These are phyloP conservation scores for Ustilago nuda DNA, from an alignment of 1,284 basidiomycete species.

Conservation along the genomic window DNA sequence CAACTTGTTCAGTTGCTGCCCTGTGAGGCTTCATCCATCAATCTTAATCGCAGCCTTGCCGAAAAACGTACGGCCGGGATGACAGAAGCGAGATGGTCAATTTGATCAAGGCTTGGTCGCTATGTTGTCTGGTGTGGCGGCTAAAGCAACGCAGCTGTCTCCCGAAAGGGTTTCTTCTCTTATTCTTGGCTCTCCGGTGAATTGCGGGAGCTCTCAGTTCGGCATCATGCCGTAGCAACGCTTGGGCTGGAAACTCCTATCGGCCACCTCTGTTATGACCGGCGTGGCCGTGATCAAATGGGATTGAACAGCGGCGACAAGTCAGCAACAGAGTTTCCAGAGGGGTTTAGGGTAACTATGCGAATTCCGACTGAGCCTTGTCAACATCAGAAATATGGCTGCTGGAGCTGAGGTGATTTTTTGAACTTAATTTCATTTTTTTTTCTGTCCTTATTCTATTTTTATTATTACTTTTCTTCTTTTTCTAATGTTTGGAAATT, in stretches of 20 bases:
- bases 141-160: neutral
- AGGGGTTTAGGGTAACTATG: neutral
- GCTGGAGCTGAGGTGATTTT: neutral
- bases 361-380: slow-evolving; percentile 8
- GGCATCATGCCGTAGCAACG: neutral
- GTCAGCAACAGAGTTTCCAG: neutral
- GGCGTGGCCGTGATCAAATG: neutral
- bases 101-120: neutral
- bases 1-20: neutral
- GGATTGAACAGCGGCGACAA: too few relatives aligned
- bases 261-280: neutral
- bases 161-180: neutral
- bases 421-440: slow-evolving; percentile 3
- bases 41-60: neutral
- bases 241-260: neutral
- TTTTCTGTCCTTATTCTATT: slow-evolving; percentile 4
- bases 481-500: neutral
- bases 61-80: neutral
- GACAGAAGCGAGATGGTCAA: neutral
- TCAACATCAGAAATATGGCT: neutral
- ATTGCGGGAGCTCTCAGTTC: neutral
- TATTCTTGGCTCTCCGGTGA: neutral
- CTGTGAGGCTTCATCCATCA: neutral
- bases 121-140: neutral
- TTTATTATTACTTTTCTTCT: slow-evolving; percentile 6